Percentiles rank a stretch among this genome's conserved stretches.
Evolutionary conservation across 352 stramenopile species (phyloP).

Genomic region (Phytopythium chamaehyphon): DNA sequence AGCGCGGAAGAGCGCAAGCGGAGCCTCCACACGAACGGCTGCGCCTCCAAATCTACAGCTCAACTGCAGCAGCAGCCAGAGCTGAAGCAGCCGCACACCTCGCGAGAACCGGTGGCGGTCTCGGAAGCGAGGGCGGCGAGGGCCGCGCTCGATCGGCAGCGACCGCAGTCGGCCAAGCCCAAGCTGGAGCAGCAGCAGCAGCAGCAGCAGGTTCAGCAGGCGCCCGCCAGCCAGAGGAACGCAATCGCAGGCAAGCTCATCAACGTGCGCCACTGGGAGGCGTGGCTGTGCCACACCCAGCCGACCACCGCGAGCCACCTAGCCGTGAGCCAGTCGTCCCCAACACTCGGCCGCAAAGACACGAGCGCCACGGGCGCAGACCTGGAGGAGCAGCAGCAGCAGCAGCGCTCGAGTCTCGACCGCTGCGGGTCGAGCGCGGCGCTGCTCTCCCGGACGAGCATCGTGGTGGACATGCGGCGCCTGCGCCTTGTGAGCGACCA

Average conservation of each 20-base stretch:
- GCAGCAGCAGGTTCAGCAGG: background rate
- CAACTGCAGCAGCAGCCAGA: slow-evolving; percentile 7
- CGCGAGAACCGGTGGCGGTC: slow-evolving; percentile 6
- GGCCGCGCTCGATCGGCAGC: slow-evolving; percentile 11
- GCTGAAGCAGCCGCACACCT: slow-evolving; percentile 18
- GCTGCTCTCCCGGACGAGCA: slow-evolving; percentile 15
- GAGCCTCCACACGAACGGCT: slow-evolving; percentile 48
- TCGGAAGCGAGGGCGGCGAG: background rate
- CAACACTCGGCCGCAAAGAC: slow-evolving; percentile 5
- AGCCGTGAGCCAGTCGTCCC: slow-evolving; percentile 14
- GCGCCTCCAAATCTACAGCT: background rate
- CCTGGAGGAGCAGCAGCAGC: background rate
- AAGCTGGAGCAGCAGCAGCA: slow-evolving; percentile 15
- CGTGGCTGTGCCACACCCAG: slow-evolving; percentile 24
- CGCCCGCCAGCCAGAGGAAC: background rate
- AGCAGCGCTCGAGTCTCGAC: too few species aligned
- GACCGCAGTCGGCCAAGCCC: slow-evolving; percentile 50
- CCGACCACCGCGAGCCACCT: slow-evolving; percentile 3
- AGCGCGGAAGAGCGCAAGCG: slow-evolving; percentile 22
- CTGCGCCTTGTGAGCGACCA: slow-evolving; percentile 19
- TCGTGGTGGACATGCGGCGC: slow-evolving; percentile 41
- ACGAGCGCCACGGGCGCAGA: background rate
- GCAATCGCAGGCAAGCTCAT: slow-evolving; percentile 15
- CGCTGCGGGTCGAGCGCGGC: slow-evolving; percentile 9
- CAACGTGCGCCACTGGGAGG: slow-evolving; percentile 31